Base-by-base conservation (phyloP, 2,329 filamentous ascomycete genomes). In the Hypoxylon sp. region DNA sequence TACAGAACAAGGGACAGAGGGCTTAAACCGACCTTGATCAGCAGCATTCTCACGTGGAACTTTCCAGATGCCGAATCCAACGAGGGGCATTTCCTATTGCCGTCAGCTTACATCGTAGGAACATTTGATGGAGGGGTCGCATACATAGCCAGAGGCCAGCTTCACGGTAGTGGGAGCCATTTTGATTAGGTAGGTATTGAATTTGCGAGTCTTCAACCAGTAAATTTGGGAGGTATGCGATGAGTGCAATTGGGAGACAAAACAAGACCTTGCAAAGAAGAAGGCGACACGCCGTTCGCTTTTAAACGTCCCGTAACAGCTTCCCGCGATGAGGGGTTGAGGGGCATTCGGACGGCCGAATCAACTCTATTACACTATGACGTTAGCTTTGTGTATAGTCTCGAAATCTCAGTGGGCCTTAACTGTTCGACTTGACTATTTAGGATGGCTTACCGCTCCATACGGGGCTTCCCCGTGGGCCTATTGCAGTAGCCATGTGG, bases 21-120 rank as follows among this genome's bases (percentile, higher is more conserved):
- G n/a, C n/a, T n/a, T 7, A n/a, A 25, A 47, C 59, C 34, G 51
- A 65, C 64, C 65, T 59, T 67, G 64, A 8, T 70, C 68, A 31
- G 68, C 69, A 15, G 66, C 68, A 29, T 62, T 67, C 36, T 69
- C 70, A 16, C 53, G 61, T 21, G 67, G 67, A 1, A 73, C 69
- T 59, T 73, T 73, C 71, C 72, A 75, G 60, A 73, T 72, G 50
- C 72, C 72, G 43, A 71, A 74, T 41, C 72, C 72, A 34, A 73
- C 69, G 12, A 72, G 48, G 25, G 72, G 72, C 67, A 74, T 74
- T 36, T 68, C 58, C 71, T 73, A 51, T 11, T 12, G 8, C 27
- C 31, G 32, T 61, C 62, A 52, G 60, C 32, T 16, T 26, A 5
- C 2, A 13, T 6, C 9, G 17, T 12, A 5, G 7, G 25, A 16